Conservation (phyloP, 768 basidiomycete species). For the Suillus variegatus region DNA sequence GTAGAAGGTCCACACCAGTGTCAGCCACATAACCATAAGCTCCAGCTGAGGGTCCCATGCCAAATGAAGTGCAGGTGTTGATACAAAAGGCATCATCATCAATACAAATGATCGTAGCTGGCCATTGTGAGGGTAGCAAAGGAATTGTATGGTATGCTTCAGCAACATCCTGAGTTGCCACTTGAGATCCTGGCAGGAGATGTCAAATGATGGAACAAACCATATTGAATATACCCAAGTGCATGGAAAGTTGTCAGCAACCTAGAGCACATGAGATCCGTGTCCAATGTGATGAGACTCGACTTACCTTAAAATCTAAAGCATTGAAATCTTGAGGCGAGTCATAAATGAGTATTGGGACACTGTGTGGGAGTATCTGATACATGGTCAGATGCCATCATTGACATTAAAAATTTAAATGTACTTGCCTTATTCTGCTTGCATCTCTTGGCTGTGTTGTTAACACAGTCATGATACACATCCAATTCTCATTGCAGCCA, state of each 20-base stretch:
- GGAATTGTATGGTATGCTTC: not conserved
- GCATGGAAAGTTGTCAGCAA: slow-evolving; percentile 6
- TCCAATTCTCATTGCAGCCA: no score
- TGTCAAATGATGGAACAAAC: no score
- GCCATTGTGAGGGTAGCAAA: not conserved
- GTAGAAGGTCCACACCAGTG: not conserved
- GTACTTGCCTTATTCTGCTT: not conserved
- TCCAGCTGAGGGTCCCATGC: not conserved
- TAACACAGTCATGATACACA: no score
- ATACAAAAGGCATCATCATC: not conserved
- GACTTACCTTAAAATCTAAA: slow-evolving; percentile 37
- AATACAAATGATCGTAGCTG: not conserved
- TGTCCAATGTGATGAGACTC: not conserved
- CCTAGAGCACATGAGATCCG: slow-evolving; percentile 11
- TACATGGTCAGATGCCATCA: slow-evolving; percentile 7
- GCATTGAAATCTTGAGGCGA: slow-evolving; percentile 29
- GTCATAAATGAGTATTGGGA: slow-evolving; percentile 35
- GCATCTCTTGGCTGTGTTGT: no score
- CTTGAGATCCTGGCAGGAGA: not conserved
- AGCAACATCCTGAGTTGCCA: not conserved
- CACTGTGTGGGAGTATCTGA: slow-evolving; percentile 36
- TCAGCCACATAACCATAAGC: not conserved
- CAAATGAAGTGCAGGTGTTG: not conserved
- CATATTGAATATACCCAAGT: not conserved
- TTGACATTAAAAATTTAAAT: slow-evolving; percentile 18